These are phyloP conservation scores for Ophioceras dolichostomum DNA, from an alignment of 2,329 filamentous ascomycete species.

Conservation along the genomic window DNA sequence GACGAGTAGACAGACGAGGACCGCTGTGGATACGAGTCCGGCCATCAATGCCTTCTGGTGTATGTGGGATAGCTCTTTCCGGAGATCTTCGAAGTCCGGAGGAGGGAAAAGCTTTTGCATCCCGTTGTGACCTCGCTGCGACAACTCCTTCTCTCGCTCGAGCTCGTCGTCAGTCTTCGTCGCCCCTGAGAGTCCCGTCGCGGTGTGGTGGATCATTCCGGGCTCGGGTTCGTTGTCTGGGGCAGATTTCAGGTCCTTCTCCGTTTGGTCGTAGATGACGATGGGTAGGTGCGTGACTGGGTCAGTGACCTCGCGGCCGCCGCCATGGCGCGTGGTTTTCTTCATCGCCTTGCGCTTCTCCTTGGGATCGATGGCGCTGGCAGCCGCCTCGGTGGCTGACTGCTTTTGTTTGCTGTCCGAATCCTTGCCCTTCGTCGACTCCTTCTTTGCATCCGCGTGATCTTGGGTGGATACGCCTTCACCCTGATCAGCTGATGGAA, in stretches of 20 bases:
- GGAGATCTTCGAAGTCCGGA: slow-evolving; percentile 30
- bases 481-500: slow-evolving; percentile 3
- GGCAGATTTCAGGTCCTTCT: slow-evolving; percentile 38
- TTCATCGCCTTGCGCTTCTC: slow-evolving; percentile 36
- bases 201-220: slow-evolving; percentile 22
- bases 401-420: slow-evolving; percentile 12
- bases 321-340: slow-evolving; percentile 27
- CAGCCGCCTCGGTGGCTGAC: slow-evolving; percentile 22
- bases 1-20: slow-evolving; percentile 13
- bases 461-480: slow-evolving; percentile 7
- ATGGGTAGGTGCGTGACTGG: slow-evolving; percentile 61
- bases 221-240: slow-evolving; percentile 21
- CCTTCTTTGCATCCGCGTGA: background rate
- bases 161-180: slow-evolving; percentile 27
- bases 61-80: slow-evolving; percentile 15
- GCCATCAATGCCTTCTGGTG: slow-evolving; percentile 23
- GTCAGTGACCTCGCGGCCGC: slow-evolving; percentile 55
- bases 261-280: slow-evolving; percentile 55
- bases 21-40: slow-evolving; percentile 20
- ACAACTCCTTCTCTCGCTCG: slow-evolving; percentile 18
- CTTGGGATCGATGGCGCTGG: slow-evolving; percentile 26
- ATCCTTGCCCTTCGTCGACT: slow-evolving; percentile 2
- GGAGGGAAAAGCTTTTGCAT: slow-evolving; percentile 33
- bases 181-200: slow-evolving; percentile 23
- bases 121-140: slow-evolving; percentile 25